A percentile compares a stretch with the other conserved stretches of the same genome.
These are phyloP conservation scores for Rubia tinctorum DNA, from an alignment of 305 asterid species.

Conservation along the genomic window DNA sequence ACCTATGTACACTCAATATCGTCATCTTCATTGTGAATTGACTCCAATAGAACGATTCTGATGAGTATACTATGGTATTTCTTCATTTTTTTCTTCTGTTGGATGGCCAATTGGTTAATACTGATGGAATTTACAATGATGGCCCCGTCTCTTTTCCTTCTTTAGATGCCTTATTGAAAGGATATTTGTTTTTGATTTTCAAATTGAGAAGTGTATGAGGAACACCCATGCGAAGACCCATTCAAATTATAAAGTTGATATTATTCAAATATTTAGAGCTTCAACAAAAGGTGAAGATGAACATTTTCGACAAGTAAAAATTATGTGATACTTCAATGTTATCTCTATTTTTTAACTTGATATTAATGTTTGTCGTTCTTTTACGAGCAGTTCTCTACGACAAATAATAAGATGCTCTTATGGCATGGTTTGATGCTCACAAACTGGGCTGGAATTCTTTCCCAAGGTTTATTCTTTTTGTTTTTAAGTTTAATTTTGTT, in stretches of 20 bases:
- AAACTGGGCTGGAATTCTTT: constrained; percentile 90
- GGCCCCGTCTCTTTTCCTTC: constrained; percentile 4
- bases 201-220: constrained; percentile 77
- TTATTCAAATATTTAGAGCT: constrained; percentile 68
- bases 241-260: constrained; percentile 55
- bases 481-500: neutral
- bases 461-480: constrained; percentile 56
- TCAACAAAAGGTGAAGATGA: constrained; percentile 78
- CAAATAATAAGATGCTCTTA: constrained; percentile 79
- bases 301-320: constrained; percentile 56
- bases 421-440: constrained; percentile 98
- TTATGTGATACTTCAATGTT: neutral
- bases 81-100: neutral
- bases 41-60: constrained; percentile 59
- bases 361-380: constrained; percentile 11
- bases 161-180: neutral
- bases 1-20: constrained; percentile 71
- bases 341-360: constrained; percentile 16
- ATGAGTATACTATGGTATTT: constrained; percentile 64
- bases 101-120: constrained; percentile 4
- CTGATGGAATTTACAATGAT: neutral
- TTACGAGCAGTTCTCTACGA: constrained; percentile 48
- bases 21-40: constrained; percentile 72
- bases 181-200: constrained; percentile 18
- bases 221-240: constrained; percentile 94